Conservation (phyloP, 768 basidiomycete genomes). For the Rhodotorula diobovata region DNA sequence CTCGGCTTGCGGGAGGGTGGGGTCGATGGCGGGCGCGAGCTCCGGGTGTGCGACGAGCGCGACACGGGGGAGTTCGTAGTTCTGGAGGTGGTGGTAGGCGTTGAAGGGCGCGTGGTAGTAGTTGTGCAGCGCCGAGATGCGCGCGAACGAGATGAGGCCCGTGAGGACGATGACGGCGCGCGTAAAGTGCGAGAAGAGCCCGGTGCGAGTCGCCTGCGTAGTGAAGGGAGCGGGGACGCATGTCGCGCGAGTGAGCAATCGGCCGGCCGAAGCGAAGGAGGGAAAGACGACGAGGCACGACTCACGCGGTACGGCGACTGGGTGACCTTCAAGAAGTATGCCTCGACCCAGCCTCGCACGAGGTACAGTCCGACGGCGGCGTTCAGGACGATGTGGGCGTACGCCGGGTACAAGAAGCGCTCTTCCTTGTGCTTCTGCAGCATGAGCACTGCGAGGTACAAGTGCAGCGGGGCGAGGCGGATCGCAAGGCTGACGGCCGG, state of each 20-base stretch:
- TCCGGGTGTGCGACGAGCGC: slow-evolving; percentile 29
- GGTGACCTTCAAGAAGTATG: slow-evolving; percentile 65
- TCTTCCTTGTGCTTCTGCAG: slow-evolving; percentile 93
- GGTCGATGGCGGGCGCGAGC: slow-evolving; percentile 61
- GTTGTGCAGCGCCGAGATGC: slow-evolving; percentile 72
- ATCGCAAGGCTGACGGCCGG: slow-evolving; percentile 72
- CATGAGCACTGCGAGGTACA: slow-evolving; percentile 80
- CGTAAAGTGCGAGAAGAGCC: slow-evolving; percentile 72
- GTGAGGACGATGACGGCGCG: slow-evolving; percentile 64
- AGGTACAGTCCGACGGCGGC: slow-evolving; percentile 84
- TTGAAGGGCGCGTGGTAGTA: slow-evolving; percentile 89
- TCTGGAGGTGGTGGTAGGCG: slow-evolving; percentile 66
- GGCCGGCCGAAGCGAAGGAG: too few species aligned
- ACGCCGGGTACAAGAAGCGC: slow-evolving; percentile 94
- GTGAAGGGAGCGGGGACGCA: not conserved
- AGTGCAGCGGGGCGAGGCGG: slow-evolving; percentile 78
- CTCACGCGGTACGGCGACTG: slow-evolving; percentile 79
- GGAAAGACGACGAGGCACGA: too few species aligned
- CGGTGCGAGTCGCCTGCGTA: slow-evolving; percentile 66
- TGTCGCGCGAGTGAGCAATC: not conserved
- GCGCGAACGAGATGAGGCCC: slow-evolving; percentile 66
- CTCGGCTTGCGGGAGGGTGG: slow-evolving; percentile 32
- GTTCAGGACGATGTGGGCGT: slow-evolving; percentile 87
- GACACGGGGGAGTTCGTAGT: slow-evolving; percentile 71
- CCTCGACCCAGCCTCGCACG: slow-evolving; percentile 79